Conservation (phyloP, 495 filamentous ascomycete species). For the Lindgomyces ingoldianus region DNA sequence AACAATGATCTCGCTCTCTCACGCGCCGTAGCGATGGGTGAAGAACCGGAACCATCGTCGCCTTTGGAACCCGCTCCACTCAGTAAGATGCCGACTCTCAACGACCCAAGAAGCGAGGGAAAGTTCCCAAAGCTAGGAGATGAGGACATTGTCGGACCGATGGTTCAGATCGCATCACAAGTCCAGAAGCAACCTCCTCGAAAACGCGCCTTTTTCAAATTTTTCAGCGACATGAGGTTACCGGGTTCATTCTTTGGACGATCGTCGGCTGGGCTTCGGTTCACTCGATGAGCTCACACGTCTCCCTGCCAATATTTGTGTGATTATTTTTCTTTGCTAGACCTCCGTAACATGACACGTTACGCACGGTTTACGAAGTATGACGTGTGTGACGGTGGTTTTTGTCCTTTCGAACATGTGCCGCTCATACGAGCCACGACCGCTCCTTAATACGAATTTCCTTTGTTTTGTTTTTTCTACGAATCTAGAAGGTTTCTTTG, state of each 20-base stretch:
- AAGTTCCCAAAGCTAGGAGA: constrained; percentile 89
- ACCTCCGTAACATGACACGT: constrained; percentile 33
- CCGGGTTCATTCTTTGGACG: constrained; percentile 32
- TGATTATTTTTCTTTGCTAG: constrained; percentile 17
- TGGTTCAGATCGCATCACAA: constrained; percentile 62
- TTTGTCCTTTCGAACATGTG: not conserved
- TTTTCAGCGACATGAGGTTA: constrained; percentile 44
- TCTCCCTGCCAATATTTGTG: constrained; percentile 23
- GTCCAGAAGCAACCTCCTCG: constrained; percentile 39
- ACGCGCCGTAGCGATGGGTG: constrained; percentile 47
- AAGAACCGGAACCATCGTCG: constrained; percentile 40
- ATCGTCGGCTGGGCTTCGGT: constrained; percentile 19
- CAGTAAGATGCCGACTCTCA: constrained; percentile 62
- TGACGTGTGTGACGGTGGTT: constrained; percentile 32
- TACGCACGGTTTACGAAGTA: constrained; percentile 29
- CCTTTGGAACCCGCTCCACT: constrained; percentile 53
- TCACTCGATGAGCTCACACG: not conserved
- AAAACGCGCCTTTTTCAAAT: constrained; percentile 48
- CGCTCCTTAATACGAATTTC: constrained; percentile 39
- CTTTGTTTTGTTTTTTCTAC: constrained; percentile 18
- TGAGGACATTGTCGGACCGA: constrained; percentile 89
- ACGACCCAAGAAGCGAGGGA: constrained; percentile 64
- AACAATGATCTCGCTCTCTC: constrained; percentile 62
- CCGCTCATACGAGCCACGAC: constrained; percentile 31
- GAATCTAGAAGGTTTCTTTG: not conserved